phyloP scores from a whole-genome alignment of 139 green algal species.

The Yamagishiella unicocca region DNA sequence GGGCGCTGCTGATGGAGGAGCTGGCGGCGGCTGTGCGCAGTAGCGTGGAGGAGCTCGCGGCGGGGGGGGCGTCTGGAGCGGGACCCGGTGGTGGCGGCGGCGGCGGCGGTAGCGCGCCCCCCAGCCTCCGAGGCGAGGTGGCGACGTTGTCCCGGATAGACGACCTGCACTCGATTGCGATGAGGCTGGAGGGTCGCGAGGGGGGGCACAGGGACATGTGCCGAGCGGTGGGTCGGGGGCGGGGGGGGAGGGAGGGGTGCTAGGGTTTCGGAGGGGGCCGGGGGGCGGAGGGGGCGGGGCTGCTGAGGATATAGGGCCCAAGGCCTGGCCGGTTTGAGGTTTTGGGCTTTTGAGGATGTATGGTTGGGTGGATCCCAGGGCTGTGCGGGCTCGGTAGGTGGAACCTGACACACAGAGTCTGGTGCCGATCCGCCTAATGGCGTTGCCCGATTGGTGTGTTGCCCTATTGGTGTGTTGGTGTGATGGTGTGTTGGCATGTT shows the following conservation, averaged over 20 bases:
- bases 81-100: not conserved
- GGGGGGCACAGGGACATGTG: slow-evolving; percentile 8
- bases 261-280: not conserved
- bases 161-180: slow-evolving; percentile 37
- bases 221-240: not conserved
- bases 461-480: no score
- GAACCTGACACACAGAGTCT: no score
- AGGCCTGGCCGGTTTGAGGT: no score
- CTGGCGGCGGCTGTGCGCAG: slow-evolving; percentile 62
- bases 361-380: no score
- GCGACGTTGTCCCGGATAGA: slow-evolving; percentile 36
- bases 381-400: no score
- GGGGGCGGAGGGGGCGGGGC: no score
- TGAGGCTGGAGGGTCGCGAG: slow-evolving; percentile 33
- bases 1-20: slow-evolving; percentile 69
- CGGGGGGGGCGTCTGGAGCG: not conserved
- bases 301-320: no score
- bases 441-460: no score
- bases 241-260: not conserved
- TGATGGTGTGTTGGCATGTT: no score
- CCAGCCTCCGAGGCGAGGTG: slow-evolving; percentile 25
- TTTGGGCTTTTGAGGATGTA: no score
- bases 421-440: no score
- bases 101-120: not conserved
- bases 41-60: slow-evolving; percentile 53